Evolutionary conservation across 208 protist species (phyloP).

Genomic region (Strigomonas galati): DNA sequence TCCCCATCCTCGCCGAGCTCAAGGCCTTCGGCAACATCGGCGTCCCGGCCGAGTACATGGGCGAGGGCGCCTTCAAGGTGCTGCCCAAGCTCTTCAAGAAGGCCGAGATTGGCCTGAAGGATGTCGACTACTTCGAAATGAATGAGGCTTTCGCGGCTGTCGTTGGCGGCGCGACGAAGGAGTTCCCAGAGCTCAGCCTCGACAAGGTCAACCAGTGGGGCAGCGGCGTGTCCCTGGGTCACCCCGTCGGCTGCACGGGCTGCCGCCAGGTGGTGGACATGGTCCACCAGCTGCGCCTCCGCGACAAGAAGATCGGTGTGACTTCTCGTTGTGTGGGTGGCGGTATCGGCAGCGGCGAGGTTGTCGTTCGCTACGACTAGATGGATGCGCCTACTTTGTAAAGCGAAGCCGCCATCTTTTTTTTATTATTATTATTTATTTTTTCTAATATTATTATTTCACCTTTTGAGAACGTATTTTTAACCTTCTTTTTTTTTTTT

Average conservation of each 20-base stretch:
- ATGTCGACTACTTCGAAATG: slow-evolving; percentile 93
- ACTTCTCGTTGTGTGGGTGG: slow-evolving; percentile 96
- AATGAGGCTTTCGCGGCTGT: slow-evolving; percentile 98
- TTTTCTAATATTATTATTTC: slow-evolving; percentile 11
- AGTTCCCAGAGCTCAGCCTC: slow-evolving; percentile 71
- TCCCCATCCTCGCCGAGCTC: slow-evolving; percentile 85
- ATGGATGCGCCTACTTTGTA: not conserved
- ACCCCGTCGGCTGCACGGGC: slow-evolving; percentile 94
- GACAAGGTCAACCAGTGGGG: slow-evolving; percentile 93
- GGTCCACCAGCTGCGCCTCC: slow-evolving; percentile 57
- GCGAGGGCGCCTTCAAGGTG: slow-evolving; percentile 87
- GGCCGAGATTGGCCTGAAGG: slow-evolving; percentile 34
- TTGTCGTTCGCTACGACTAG: slow-evolving; percentile 66
- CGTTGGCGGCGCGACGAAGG: slow-evolving; percentile 79
- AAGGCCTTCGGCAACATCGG: slow-evolving; percentile 87
- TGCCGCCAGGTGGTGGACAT: slow-evolving; percentile 86
- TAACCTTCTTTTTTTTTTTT: slow-evolving; percentile 12
- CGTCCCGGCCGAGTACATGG: slow-evolving; percentile 89
- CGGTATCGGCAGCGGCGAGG: slow-evolving; percentile 90
- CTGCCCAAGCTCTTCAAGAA: slow-evolving; percentile 76
- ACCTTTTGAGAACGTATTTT: slow-evolving; percentile 1
- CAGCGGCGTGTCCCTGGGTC: slow-evolving; percentile 93
- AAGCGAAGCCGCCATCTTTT: not conserved
- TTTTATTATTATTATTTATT: not conserved
- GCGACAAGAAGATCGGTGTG: slow-evolving; percentile 56